These are phyloP conservation scores for Pulveroboletus sp. DNA, from an alignment of 1,284 basidiomycete genomes.

Conservation along the genomic window DNA sequence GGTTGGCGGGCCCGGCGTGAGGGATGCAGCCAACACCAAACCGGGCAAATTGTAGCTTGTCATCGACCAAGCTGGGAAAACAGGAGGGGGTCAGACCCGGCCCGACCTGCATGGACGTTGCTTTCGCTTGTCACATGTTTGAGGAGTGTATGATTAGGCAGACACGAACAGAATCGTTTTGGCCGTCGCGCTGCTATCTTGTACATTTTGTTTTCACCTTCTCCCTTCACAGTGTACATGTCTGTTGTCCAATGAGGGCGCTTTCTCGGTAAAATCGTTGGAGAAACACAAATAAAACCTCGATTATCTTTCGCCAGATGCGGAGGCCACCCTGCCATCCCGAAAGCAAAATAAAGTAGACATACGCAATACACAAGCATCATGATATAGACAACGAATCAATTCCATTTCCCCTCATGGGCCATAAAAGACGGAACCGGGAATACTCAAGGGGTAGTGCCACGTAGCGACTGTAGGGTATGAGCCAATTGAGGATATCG, in stretches of 20 bases:
- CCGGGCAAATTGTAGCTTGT: constrained; percentile 46
- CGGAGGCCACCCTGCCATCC: constrained; percentile 12
- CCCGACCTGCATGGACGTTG: neutral
- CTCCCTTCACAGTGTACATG: neutral
- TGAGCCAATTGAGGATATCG: constrained; percentile 30
- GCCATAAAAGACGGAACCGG: constrained; percentile 6
- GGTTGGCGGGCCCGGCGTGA: too few relatives aligned
- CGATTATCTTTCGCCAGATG: constrained; percentile 28
- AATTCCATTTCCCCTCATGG: constrained; percentile 13
- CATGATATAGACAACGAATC: constrained; percentile 32
- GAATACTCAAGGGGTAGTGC: constrained; percentile 16
- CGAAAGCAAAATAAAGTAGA: constrained; percentile 36
- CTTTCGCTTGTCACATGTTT: constrained; percentile 13
- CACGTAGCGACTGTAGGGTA: constrained; percentile 37
- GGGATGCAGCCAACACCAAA: constrained; percentile 38
- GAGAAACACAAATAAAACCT: constrained; percentile 18
- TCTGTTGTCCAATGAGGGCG: neutral
- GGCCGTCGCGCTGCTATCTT: constrained; percentile 13
- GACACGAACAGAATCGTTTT: neutral
- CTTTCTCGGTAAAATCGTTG: neutral
- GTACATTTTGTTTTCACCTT: constrained; percentile 4
- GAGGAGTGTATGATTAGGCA: constrained; percentile 31
- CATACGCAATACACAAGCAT: constrained; percentile 35
- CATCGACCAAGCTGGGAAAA: constrained; percentile 47
- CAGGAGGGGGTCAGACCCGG: constrained; percentile 26